Conservation (phyloP, 2,329 filamentous ascomycete species). For the Amphichorda felina region DNA sequence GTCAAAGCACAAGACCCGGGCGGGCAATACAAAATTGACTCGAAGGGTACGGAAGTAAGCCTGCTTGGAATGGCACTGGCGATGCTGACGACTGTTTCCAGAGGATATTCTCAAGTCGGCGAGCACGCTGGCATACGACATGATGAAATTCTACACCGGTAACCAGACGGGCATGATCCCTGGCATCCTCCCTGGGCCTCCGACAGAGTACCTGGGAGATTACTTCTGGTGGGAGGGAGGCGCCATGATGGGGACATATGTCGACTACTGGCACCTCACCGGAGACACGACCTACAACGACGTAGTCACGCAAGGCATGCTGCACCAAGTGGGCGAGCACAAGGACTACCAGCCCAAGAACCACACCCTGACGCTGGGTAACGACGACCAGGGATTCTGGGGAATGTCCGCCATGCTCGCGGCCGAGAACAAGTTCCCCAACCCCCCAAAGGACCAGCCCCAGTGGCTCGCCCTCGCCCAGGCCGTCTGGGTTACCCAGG, state of each 20-base stretch:
- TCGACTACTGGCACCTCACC: conserved; percentile 54
- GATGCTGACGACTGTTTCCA: no score
- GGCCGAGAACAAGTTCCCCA: conserved; percentile 43
- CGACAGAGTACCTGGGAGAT: conserved; percentile 24
- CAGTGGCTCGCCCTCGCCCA: conserved; percentile 46
- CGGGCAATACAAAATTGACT: no score
- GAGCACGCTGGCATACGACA: conserved; percentile 34
- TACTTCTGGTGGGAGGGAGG: conserved; percentile 61
- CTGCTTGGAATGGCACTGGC: no score
- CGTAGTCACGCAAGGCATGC: conserved; percentile 35
- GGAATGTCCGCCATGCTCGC: conserved; percentile 51
- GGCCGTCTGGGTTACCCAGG: conserved; percentile 57
- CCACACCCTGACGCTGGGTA: conserved; percentile 39
- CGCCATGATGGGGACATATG: conserved; percentile 35
- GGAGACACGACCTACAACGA: conserved; percentile 46
- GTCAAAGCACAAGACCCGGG: no score
- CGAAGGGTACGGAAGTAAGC: no score
- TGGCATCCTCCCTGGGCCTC: conserved; percentile 45
- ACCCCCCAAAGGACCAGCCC: conserved; percentile 35
- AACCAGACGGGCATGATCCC: conserved; percentile 38
- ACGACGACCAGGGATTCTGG: conserved; percentile 58
- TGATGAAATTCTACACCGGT: conserved; percentile 38
- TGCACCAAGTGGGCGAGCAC: conserved; percentile 39
- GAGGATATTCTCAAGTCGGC: conserved; percentile 34
- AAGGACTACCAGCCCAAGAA: conserved; percentile 44